Base-by-base conservation (phyloP, 441 rosid genomes). In the Lepidium campestre region DNA sequence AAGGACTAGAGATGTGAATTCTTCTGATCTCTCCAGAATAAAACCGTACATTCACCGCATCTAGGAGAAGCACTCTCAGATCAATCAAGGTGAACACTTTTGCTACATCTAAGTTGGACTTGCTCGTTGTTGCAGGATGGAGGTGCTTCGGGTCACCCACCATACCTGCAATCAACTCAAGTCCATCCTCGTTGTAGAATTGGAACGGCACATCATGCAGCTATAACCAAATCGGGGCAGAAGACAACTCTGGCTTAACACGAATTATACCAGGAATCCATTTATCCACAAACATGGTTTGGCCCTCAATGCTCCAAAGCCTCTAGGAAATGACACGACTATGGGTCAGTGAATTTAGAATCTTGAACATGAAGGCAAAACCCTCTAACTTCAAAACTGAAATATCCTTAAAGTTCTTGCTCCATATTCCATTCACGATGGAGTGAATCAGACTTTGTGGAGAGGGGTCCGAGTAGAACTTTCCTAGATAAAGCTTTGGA, bases 81-180 rank as follows among this genome's bases (percentile, higher is more conserved):
- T 49, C 55, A 2, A 49, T 49, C 0, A 49, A 2, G 0, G 35
- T 49, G 8, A 13, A 25, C 0, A 50, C 57, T 6, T 50, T 50
- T 1, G 57, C 57, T 0, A 50, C 57, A 1, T 50, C 57, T 0
- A 50, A 1, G 7, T 50, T 27, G 0, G 19, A 3, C 3, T n/a
- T 7, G 0, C 8, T n/a, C 0, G 13, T 13, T 0, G 36, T 29
- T 0, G 6, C 2, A 0, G 57, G 37, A 9, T 50, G 37, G 0
- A 50, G 20, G 4, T 0, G 8, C 0, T 25, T n/a, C 0, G 57
- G 57, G 0, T 50, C 20, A 0, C 22, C 57, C 0, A 50, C 57
- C 3, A 29, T 0, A 0, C 36, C 7, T 0, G 57, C 57, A 0
- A 50, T 50, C 0, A 2, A 2, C 4, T 7, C 37, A 0, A 50